A percentile compares a stretch with the other conserved stretches of the same genome.
Conservation (phyloP, 768 basidiomycete species). For the Boletus subcaerulescens region DNA sequence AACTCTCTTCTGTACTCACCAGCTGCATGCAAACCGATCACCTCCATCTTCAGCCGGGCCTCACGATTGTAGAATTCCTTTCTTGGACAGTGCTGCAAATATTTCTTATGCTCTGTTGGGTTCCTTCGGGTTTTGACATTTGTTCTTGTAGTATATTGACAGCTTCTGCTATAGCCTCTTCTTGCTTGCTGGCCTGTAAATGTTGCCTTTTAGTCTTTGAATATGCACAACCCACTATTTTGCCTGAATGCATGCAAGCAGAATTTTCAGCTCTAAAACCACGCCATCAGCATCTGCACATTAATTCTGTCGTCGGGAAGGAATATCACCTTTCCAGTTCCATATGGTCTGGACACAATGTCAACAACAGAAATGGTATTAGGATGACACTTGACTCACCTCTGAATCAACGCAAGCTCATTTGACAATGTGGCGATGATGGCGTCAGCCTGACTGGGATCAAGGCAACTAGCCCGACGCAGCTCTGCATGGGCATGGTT, state of each 20-base stretch:
- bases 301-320: not conserved
- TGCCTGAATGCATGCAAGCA: no score
- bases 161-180: no score
- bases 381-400: conserved; percentile 38
- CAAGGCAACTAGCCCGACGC: conserved; percentile 50
- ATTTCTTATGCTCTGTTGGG: no score
- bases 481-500: conserved; percentile 46
- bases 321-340: conserved; percentile 64
- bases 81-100: no score
- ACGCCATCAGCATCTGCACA: not conserved
- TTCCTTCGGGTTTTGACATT: no score
- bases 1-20: no score
- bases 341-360: conserved; percentile 54
- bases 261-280: conserved; percentile 53
- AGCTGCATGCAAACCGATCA: no score
- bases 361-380: not conserved
- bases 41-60: no score
- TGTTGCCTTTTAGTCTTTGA: no score
- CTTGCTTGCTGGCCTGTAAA: no score
- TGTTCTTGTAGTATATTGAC: no score
- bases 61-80: conserved; percentile 25
- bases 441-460: conserved; percentile 70
- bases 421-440: conserved; percentile 57
- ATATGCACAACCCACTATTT: no score
- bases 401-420: conserved; percentile 70